Percentiles rank a stretch among this genome's conserved stretches.
phyloP scores from a whole-genome alignment of 345 rosid genomes.

The Moringa oleifera region DNA sequence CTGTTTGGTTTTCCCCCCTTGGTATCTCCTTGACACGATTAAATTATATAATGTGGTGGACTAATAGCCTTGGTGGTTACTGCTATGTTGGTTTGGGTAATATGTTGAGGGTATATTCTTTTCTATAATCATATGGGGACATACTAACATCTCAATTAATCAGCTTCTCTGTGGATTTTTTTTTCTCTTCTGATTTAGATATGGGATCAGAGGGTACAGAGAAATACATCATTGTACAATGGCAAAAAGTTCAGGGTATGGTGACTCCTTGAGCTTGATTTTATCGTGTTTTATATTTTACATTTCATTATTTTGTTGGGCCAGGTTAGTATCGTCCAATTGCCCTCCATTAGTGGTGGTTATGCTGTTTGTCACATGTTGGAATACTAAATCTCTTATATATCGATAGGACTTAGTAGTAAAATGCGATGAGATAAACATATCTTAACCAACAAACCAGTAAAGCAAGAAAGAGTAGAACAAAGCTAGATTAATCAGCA shows the following conservation, averaged over 20 bases:
- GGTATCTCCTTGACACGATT: not conserved
- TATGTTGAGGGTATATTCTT: not conserved
- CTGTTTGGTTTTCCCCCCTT: too few species aligned
- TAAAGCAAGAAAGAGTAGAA: too few species aligned
- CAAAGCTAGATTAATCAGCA: too few species aligned
- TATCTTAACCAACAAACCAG: too few species aligned
- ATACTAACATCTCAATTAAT: not conserved
- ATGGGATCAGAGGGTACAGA: conserved; percentile 61
- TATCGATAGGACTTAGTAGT: too few species aligned
- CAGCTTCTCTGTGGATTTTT: not conserved
- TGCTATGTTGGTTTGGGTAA: not conserved
- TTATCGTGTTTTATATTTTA: not conserved
- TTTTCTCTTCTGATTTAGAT: conserved; percentile 27
- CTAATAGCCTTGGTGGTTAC: not conserved
- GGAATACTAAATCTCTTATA: too few species aligned
- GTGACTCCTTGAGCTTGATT: not conserved
- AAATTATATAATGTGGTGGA: not conserved
- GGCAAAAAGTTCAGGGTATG: conserved; percentile 86
- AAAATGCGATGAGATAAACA: too few species aligned
- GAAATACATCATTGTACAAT: conserved; percentile 59
- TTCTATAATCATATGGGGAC: not conserved
- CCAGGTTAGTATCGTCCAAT: not conserved
- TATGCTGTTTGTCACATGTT: not conserved
- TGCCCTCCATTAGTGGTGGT: not conserved
- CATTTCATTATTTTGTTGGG: not conserved